Percentiles rank a stretch among this genome's conserved stretches.
Conservation (phyloP, 2,329 filamentous ascomycete genomes). For the Penicillium sclerotiorum region DNA sequence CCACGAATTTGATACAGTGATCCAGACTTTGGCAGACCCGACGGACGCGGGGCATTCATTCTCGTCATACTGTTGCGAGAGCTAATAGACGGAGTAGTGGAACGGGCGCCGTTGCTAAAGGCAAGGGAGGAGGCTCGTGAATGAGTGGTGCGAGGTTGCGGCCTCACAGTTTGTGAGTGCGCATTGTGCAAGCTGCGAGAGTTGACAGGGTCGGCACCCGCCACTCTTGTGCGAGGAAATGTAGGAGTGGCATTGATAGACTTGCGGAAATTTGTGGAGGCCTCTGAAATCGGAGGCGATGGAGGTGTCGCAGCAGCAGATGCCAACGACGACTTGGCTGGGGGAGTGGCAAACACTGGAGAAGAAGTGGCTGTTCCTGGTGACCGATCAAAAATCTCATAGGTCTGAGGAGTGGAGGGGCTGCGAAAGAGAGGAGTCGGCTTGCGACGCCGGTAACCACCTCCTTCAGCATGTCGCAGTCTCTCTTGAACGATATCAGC, state of each 20-base stretch:
- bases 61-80: slow-evolving; percentile 50
- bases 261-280: slow-evolving; percentile 64
- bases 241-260: slow-evolving; percentile 56
- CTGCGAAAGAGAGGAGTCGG: slow-evolving; percentile 54
- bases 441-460: slow-evolving; percentile 55
- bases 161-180: too few relatives aligned
- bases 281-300: slow-evolving; percentile 90
- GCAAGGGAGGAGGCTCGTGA: slow-evolving; percentile 63
- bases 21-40: slow-evolving; percentile 60
- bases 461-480: slow-evolving; percentile 69
- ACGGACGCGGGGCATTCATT: slow-evolving; percentile 44
- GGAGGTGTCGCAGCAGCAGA: slow-evolving; percentile 79
- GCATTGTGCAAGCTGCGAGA: slow-evolving; percentile 56
- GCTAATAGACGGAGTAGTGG: slow-evolving; percentile 46
- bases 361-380: slow-evolving; percentile 85
- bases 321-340: slow-evolving; percentile 66
- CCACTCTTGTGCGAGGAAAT: slow-evolving; percentile 44
- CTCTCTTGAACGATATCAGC: slow-evolving; percentile 94
- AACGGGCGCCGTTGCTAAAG: slow-evolving; percentile 46
- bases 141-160: slow-evolving; percentile 50
- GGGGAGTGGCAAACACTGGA: slow-evolving; percentile 85
- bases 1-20: slow-evolving; percentile 92
- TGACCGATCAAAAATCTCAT: slow-evolving; percentile 70
- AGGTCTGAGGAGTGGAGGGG: slow-evolving; percentile 61
- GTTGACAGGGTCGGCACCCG: slow-evolving; percentile 54